Evolutionary conservation across 805 yeast species (phyloP).

Genomic region (Starmerella stigmatis): DNA sequence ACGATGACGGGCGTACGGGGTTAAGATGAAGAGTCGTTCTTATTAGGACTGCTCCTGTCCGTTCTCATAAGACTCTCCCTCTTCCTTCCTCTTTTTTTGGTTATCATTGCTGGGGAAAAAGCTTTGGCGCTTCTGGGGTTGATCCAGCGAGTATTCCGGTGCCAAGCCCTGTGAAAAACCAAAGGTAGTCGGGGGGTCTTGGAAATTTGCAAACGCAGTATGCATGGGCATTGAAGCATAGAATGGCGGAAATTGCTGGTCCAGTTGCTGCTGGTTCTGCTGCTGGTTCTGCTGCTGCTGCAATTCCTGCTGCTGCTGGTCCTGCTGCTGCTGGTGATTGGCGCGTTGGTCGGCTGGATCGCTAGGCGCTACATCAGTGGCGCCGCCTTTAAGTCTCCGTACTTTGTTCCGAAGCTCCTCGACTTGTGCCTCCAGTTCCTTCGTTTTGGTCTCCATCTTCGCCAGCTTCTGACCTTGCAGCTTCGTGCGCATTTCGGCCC

Average conservation of each 20-base stretch:
- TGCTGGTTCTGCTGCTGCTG: background rate
- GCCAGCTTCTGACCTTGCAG: constrained; percentile 47
- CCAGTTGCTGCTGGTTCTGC: background rate
- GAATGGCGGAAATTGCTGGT: background rate
- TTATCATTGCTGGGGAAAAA: constrained; percentile 10
- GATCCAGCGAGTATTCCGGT: background rate
- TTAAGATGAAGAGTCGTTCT: too few relatives aligned
- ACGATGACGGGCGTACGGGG: too few relatives aligned
- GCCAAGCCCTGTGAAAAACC: background rate
- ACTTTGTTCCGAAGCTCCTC: constrained; percentile 18
- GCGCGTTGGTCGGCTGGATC: background rate
- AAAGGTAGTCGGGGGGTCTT: too few relatives aligned
- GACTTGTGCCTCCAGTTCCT: constrained; percentile 17
- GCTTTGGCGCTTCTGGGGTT: constrained; percentile 7
- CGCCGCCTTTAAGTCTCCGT: constrained; percentile 23
- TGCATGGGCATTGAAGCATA: background rate
- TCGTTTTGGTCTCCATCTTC: constrained; percentile 37
- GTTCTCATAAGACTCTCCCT: background rate
- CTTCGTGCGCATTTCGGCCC: constrained; percentile 28
- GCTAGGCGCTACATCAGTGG: background rate
- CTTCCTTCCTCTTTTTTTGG: constrained; percentile 16
- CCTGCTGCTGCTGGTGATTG: background rate
- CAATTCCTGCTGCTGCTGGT: constrained; percentile 1
- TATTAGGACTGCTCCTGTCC: background rate
- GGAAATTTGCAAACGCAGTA: background rate